Conservation (phyloP, 257 asterid genomes). For the Coffea canephora region DNA sequence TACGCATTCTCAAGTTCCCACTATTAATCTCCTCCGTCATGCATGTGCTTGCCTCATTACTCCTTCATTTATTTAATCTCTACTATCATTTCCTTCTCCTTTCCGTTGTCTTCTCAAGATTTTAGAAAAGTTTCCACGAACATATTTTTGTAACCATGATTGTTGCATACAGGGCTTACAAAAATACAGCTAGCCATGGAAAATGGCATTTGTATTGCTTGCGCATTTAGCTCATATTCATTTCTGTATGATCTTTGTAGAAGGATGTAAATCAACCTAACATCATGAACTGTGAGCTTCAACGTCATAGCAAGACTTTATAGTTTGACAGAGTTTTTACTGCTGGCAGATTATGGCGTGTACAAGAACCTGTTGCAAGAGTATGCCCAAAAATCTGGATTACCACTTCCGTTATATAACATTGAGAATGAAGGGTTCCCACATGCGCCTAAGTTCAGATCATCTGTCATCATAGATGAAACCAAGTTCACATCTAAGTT, state of each 20-base stretch:
- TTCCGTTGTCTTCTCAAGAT: background rate
- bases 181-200: background rate
- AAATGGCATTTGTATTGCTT: background rate
- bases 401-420: conserved; percentile 21
- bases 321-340: background rate
- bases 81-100: background rate
- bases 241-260: background rate
- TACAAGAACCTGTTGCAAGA: conserved; percentile 32
- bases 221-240: background rate
- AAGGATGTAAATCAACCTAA: background rate
- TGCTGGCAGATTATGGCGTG: conserved; percentile 16
- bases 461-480: conserved; percentile 17
- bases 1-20: conserved; percentile 2
- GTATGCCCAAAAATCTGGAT: conserved; percentile 22
- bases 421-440: conserved; percentile 28
- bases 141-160: background rate
- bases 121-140: background rate
- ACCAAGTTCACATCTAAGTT: conserved; percentile 16
- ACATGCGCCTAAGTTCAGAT: conserved; percentile 29
- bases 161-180: background rate
- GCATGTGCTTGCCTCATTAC: background rate
- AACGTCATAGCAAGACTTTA: background rate
- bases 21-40: background rate
- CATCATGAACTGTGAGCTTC: background rate
- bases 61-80: background rate